Percentiles rank a stretch among this genome's conserved stretches.
phyloP scores from a whole-genome alignment of 345 rosid genomes.

The Moricandia arvensis region DNA sequence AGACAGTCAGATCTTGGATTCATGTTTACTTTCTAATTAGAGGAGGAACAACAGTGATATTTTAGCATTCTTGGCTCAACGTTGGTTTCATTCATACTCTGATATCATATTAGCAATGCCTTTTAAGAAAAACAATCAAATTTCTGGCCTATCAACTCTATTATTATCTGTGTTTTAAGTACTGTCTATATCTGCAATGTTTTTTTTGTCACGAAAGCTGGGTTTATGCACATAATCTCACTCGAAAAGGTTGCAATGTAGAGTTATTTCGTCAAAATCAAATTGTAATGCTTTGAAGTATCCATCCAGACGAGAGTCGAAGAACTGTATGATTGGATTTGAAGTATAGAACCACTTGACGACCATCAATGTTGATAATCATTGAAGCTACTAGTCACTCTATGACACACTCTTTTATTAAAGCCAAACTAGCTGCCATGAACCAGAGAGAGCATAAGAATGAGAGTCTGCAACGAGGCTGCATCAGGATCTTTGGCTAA shows the following conservation, averaged over 20 bases:
- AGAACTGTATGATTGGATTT: neutral
- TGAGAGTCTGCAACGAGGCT: neutral
- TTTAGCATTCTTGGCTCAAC: neutral
- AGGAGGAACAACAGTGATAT: neutral
- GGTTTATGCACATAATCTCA: neutral
- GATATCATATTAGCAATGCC: neutral
- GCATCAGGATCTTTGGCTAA: constrained; percentile 49
- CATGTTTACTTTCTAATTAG: neutral
- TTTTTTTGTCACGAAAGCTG: neutral
- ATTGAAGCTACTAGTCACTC: neutral
- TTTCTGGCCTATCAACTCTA: neutral
- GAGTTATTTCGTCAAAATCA: neutral
- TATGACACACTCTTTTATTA: neutral
- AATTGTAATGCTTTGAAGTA: neutral
- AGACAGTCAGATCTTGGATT: neutral
- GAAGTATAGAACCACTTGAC: constrained; percentile 14
- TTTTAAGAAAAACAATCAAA: neutral
- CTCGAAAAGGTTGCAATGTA: neutral
- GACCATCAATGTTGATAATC: constrained; percentile 5
- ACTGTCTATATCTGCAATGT: neutral
- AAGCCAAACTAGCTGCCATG: constrained; percentile 12
- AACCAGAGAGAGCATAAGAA: constrained; percentile 1
- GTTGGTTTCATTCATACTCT: neutral
- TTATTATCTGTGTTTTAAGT: no score
- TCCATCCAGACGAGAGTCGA: neutral